Conservation (phyloP, 2,329 filamentous ascomycete species). For the Penicillium janthinellum region DNA sequence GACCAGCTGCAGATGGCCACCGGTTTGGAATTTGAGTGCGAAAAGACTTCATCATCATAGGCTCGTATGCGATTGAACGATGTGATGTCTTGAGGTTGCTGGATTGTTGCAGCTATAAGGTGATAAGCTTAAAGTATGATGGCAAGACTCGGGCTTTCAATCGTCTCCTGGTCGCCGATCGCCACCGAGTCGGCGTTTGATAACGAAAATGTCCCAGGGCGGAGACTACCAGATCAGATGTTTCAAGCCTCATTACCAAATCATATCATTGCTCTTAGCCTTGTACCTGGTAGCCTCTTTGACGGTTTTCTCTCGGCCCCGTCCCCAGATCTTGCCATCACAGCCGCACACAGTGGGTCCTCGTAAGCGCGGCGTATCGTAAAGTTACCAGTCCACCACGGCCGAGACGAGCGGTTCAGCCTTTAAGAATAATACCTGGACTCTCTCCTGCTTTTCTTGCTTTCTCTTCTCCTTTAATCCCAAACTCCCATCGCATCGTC, state of each 20-base stretch:
- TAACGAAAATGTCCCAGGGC: constrained; percentile 1
- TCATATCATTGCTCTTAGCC: background rate
- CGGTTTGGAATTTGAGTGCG: background rate
- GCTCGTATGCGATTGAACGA: background rate
- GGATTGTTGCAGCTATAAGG: background rate
- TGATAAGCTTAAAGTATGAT: background rate
- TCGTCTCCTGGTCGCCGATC: constrained; percentile 9
- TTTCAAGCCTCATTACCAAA: background rate
- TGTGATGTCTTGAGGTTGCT: background rate
- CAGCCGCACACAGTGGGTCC: constrained; percentile 9
- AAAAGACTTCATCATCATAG: background rate
- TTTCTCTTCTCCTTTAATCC: background rate
- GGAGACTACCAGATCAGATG: background rate
- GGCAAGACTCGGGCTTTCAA: constrained; percentile 1
- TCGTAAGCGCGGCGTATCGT: constrained; percentile 11
- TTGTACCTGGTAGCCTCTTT: background rate
- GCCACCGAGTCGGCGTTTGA: constrained; percentile 10
- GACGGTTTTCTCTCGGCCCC: background rate
- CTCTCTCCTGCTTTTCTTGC: background rate
- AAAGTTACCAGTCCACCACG: constrained; percentile 20
- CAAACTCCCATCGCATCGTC: too few relatives aligned
- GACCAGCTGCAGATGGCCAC: too few relatives aligned
- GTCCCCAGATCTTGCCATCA: background rate
- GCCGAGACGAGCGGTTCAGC: constrained; percentile 14
- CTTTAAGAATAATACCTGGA: background rate